Evolutionary conservation across 208 protist genomes (phyloP).

Genomic region (Tritrichomonas musculus): DNA sequence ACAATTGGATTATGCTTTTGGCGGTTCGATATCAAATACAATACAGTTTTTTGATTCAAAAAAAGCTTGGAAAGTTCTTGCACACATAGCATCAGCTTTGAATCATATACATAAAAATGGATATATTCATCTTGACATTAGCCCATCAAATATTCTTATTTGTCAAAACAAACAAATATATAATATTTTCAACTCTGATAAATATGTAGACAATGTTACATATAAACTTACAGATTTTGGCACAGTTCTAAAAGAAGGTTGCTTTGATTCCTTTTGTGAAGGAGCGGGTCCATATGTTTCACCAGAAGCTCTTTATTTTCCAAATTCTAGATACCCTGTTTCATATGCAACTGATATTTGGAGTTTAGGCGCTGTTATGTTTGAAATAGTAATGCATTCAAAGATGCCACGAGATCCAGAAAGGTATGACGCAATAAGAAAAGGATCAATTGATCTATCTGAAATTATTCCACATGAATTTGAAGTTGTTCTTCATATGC

Average conservation of each 20-base stretch:
- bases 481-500: not conserved
- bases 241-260: not conserved
- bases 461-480: not conserved
- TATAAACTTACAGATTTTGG: not conserved
- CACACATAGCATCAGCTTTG: not conserved
- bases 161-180: no score
- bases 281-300: not conserved
- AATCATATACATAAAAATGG: not conserved
- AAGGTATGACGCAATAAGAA: not conserved
- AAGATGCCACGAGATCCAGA: not conserved
- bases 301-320: not conserved
- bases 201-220: no score
- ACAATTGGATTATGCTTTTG: no score
- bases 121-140: not conserved
- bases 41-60: not conserved
- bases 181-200: not conserved
- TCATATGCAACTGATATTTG: not conserved
- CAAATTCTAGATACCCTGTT: not conserved
- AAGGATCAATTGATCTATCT: not conserved
- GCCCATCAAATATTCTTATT: not conserved
- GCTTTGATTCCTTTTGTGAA: not conserved
- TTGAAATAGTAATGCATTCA: not conserved
- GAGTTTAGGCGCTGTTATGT: not conserved
- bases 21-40: no score
- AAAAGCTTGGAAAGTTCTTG: not conserved